Conservation (phyloP, 371 early-diverging fungal species). For the Apophysomyces trapeziformis region DNA sequence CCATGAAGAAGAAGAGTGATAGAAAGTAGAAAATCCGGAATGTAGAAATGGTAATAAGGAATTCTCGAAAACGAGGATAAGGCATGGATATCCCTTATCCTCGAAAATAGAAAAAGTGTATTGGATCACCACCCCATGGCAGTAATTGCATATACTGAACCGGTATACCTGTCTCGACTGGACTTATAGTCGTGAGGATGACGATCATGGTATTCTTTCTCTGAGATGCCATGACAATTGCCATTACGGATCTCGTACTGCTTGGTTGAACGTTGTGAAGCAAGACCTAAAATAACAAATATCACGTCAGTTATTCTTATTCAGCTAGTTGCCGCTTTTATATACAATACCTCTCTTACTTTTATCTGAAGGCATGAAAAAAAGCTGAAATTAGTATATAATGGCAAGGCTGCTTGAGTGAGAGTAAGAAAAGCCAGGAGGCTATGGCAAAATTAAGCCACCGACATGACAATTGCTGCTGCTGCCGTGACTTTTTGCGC, state of each 20-base stretch:
- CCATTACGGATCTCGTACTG: conserved; percentile 6
- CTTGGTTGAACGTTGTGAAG: neutral
- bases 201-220: neutral
- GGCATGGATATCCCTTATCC: neutral
- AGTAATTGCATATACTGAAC: conserved; percentile 12
- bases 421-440: neutral
- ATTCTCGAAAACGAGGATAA: neutral
- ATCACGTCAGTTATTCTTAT: neutral
- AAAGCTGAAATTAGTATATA: neutral
- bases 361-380: conserved; percentile 8
- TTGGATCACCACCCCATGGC: conserved; percentile 10
- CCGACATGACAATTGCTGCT: too few species aligned
- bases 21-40: neutral
- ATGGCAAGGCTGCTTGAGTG: neutral
- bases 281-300: neutral
- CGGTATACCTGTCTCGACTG: conserved; percentile 12
- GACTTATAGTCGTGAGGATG: neutral
- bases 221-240: conserved; percentile 8
- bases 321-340: neutral
- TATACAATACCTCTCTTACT: conserved; percentile 2
- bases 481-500: too few species aligned
- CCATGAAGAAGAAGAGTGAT: neutral
- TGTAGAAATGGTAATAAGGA: neutral
- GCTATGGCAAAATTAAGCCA: too few species aligned
- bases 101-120: conserved; percentile 2